A percentile compares a stretch with the other conserved stretches of the same genome.
phyloP scores from a whole-genome alignment of 306 rosid species.

The Begonia peltatifolia region DNA sequence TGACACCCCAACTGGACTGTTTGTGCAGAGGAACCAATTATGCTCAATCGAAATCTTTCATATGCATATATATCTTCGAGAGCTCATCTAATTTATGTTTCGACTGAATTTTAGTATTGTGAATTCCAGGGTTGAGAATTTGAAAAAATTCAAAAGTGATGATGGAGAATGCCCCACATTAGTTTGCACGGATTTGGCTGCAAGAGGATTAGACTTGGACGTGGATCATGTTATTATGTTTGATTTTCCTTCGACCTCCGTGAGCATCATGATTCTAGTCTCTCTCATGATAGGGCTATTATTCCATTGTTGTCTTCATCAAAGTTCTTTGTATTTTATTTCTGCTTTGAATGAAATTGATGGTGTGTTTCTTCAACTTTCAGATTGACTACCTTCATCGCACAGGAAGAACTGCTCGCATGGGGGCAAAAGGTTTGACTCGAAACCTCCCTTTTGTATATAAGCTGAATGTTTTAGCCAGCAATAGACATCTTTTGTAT shows the following conservation, averaged over 20 bases:
- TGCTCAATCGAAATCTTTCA: no score
- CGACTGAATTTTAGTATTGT: constrained; percentile 7
- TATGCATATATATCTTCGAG: no score
- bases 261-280: constrained; percentile 21
- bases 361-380: constrained; percentile 4
- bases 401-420: constrained; percentile 96
- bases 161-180: constrained; percentile 84
- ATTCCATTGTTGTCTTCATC: background rate
- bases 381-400: constrained; percentile 95
- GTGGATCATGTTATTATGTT: constrained; percentile 98
- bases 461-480: no score
- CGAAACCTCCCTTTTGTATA: background rate
- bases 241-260: constrained; percentile 84
- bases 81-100: background rate
- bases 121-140: constrained; percentile 76
- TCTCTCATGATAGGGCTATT: constrained; percentile 1
- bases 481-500: no score
- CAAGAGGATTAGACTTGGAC: constrained; percentile 91
- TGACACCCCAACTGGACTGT: no score
- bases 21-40: no score
- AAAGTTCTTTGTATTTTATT: background rate
- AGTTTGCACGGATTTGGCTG: constrained; percentile 96
- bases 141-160: constrained; percentile 72
- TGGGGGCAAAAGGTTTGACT: constrained; percentile 80
- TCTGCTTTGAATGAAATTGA: background rate